A percentile compares a stretch with the other conserved stretches of the same genome.
These are phyloP conservation scores for Nitzschia sp. DNA, from an alignment of 108 stramenopile species.

Conservation along the genomic window DNA sequence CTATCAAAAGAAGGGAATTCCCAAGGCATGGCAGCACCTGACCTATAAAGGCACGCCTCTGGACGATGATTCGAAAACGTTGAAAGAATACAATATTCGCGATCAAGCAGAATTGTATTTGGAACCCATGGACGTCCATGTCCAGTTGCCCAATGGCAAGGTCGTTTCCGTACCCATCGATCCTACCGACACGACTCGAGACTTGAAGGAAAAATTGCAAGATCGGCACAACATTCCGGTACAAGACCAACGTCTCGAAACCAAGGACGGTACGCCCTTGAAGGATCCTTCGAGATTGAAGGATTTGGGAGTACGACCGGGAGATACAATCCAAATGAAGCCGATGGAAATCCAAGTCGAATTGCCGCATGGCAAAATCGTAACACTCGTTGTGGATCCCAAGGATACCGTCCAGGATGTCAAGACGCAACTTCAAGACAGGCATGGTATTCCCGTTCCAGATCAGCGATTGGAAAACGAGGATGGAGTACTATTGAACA, in stretches of 20 bases:
- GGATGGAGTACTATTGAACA: neutral
- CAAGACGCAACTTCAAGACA: conserved; percentile 11
- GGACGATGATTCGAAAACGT: neutral
- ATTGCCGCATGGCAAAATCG: neutral
- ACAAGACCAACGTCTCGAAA: conserved; percentile 1
- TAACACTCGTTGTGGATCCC: conserved; percentile 3
- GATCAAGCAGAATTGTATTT: conserved; percentile 13
- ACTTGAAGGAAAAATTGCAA: conserved; percentile 21
- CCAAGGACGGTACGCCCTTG: conserved; percentile 6
- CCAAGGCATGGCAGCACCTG: conserved; percentile 11
- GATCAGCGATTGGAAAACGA: conserved; percentile 19
- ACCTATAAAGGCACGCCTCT: neutral
- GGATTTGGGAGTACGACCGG: conserved; percentile 3
- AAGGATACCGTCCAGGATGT: conserved; percentile 22
- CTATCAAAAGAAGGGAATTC: conserved; percentile 11
- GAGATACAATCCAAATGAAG: conserved; percentile 11
- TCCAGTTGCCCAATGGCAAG: neutral
- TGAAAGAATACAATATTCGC: neutral
- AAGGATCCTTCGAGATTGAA: conserved; percentile 9
- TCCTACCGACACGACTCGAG: conserved; percentile 8
- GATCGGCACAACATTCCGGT: neutral
- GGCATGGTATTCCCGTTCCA: conserved; percentile 16
- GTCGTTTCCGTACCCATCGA: no score
- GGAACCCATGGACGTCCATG: neutral
- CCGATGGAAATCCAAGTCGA: conserved; percentile 28